Conservation (phyloP, 768 basidiomycete species). For the Mycena metata region DNA sequence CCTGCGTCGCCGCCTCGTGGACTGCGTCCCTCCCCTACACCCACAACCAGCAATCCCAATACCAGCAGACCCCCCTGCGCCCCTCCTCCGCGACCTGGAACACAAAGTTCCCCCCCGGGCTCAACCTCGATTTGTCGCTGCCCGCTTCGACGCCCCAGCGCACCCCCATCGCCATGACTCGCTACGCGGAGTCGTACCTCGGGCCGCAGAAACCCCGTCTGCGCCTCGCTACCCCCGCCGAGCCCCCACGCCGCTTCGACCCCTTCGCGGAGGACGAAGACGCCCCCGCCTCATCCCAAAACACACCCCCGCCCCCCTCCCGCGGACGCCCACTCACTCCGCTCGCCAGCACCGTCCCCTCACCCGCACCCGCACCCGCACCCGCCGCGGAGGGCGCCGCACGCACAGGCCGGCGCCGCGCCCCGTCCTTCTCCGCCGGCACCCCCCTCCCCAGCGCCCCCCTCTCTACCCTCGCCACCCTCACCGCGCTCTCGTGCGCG, state of each 20-base stretch:
- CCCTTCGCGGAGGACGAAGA: slow-evolving; percentile 29
- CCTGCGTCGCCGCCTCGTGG: slow-evolving; percentile 11
- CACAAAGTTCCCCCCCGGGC: no score
- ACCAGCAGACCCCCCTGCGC: not conserved
- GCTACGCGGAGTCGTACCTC: no score
- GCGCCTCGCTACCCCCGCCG: slow-evolving; percentile 13
- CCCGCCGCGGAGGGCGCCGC: not conserved
- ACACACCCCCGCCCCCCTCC: slow-evolving; percentile 19
- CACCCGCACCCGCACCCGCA: not conserved
- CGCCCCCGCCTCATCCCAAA: slow-evolving; percentile 12
- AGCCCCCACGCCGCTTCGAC: slow-evolving; percentile 18
- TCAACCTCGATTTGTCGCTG: not conserved
- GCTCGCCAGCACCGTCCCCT: not conserved
- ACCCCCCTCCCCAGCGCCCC: slow-evolving; percentile 8
- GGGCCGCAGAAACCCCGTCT: slow-evolving; percentile 19
- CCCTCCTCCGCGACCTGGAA: no score
- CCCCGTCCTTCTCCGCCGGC: slow-evolving; percentile 38
- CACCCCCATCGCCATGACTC: no score
- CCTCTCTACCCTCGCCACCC: slow-evolving; percentile 1
- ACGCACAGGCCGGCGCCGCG: slow-evolving; percentile 22
- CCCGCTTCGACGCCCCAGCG: no score
- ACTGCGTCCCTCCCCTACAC: slow-evolving; percentile 3
- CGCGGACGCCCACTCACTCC: not conserved
- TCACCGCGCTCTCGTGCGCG: not conserved
- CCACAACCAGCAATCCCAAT: not conserved